These are phyloP conservation scores for Fusarium goolgardi DNA, from an alignment of 2,329 filamentous ascomycete genomes.

Conservation along the genomic window DNA sequence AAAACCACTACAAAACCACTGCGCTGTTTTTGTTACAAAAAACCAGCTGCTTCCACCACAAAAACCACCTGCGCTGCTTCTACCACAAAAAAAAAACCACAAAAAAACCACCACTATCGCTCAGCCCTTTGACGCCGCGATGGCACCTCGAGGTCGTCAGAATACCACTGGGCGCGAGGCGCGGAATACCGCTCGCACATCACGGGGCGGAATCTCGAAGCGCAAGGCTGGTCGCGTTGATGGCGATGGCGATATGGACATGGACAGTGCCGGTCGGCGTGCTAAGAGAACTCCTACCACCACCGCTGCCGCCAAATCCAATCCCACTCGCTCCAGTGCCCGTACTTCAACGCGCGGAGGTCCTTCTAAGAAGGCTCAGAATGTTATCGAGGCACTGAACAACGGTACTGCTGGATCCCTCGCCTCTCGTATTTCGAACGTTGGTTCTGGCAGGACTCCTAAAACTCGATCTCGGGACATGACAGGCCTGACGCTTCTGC, in stretches of 20 bases:
- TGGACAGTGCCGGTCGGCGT: conserved; percentile 59
- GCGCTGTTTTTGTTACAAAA: not conserved
- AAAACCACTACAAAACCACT: not conserved
- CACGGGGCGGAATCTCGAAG: conserved; percentile 64
- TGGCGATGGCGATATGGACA: conserved; percentile 70
- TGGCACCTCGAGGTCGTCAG: conserved; percentile 53
- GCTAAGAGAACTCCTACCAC: conserved; percentile 48
- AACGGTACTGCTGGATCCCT: conserved; percentile 51
- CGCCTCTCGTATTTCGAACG: conserved; percentile 52
- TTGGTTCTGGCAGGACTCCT: conserved; percentile 42
- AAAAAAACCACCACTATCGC: conserved; percentile 1
- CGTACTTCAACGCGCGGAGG: conserved; percentile 49
- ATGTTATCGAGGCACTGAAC: conserved; percentile 57
- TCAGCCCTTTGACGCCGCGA: conserved; percentile 31
- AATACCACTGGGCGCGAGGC: conserved; percentile 48
- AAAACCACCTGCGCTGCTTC: not conserved
- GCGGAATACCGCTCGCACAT: conserved; percentile 46
- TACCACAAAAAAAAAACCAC: conserved; percentile 1
- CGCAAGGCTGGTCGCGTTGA: conserved; percentile 59
- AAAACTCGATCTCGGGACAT: conserved; percentile 42
- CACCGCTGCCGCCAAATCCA: conserved; percentile 38
- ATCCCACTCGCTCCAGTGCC: conserved; percentile 45
- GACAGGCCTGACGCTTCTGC: conserved; percentile 53
- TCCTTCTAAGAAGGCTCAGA: conserved; percentile 56
- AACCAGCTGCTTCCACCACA: not conserved